Conservation (phyloP, 495 filamentous ascomycete species). For the Hypoxylon fuscum region DNA sequence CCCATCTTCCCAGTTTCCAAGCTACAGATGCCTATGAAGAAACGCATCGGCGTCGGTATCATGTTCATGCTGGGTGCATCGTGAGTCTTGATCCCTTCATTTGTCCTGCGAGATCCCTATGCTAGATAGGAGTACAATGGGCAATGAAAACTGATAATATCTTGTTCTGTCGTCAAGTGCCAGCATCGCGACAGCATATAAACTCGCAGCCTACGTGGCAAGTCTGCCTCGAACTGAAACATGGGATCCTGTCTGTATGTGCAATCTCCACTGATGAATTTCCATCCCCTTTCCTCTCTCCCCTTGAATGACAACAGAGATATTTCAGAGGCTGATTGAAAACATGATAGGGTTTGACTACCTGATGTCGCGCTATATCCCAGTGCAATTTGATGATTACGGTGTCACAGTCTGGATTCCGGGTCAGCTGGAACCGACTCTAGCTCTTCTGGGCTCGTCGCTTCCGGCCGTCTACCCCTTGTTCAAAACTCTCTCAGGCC, state of each 20-base stretch:
- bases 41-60: constrained; percentile 23
- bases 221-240: no score
- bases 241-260: no score
- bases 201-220: constrained; percentile 29
- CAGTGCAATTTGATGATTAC: constrained; percentile 38
- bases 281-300: background rate
- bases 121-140: no score
- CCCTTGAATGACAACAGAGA: no score
- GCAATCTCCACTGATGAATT: no score
- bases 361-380: constrained; percentile 25
- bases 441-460: constrained; percentile 41
- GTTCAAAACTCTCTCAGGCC: no score
- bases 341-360: constrained; percentile 26
- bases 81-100: constrained; percentile 9
- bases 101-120: no score
- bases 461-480: constrained; percentile 21
- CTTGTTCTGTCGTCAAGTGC: constrained; percentile 10
- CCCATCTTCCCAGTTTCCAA: constrained; percentile 34
- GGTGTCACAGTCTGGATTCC: constrained; percentile 45
- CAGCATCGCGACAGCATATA: constrained; percentile 39
- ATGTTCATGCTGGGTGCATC: constrained; percentile 43
- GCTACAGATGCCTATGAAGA: constrained; percentile 33
- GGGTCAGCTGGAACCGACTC: constrained; percentile 37
- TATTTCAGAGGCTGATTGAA: no score
- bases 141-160: no score